phyloP scores from a whole-genome alignment of 108 stramenopile genomes.

The Phaeodactylum tricornutum region DNA sequence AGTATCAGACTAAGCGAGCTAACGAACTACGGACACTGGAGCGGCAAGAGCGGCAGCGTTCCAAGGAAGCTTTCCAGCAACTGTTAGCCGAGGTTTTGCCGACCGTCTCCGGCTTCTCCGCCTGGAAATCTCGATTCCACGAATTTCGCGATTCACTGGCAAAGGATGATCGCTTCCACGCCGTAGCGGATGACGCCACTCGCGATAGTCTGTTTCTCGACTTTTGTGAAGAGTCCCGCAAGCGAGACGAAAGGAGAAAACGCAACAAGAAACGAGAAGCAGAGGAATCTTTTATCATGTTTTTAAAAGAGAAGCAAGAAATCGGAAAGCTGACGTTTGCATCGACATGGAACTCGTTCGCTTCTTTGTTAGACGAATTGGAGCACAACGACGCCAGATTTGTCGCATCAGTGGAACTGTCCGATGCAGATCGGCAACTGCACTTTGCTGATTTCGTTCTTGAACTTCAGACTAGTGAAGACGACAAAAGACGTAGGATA shows the following conservation, averaged over 20 bases:
- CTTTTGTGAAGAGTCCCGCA: slow-evolving; percentile 66
- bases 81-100: slow-evolving; percentile 52
- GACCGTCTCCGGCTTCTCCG: slow-evolving; percentile 25
- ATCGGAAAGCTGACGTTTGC: slow-evolving; percentile 53
- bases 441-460: slow-evolving; percentile 72
- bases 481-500: slow-evolving; percentile 67
- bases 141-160: slow-evolving; percentile 48
- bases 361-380: slow-evolving; percentile 24
- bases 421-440: slow-evolving; percentile 58
- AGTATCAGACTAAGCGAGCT: slow-evolving; percentile 81
- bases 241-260: slow-evolving; percentile 65
- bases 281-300: slow-evolving; percentile 39
- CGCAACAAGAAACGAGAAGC: slow-evolving; percentile 54
- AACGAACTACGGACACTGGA: slow-evolving; percentile 63
- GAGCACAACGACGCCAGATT: slow-evolving; percentile 48
- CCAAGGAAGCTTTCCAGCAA: slow-evolving; percentile 60
- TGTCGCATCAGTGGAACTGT: slow-evolving; percentile 13
- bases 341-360: slow-evolving; percentile 64
- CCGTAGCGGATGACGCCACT: slow-evolving; percentile 53
- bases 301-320: slow-evolving; percentile 54
- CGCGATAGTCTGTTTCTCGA: slow-evolving; percentile 65
- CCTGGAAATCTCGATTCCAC: slow-evolving; percentile 30
- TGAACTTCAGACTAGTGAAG: slow-evolving; percentile 62
- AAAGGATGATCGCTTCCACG: slow-evolving; percentile 78
- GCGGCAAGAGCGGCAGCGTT: slow-evolving; percentile 59